phyloP scores from a whole-genome alignment of 2,329 filamentous ascomycete genomes.

The Penicillium sp. region DNA sequence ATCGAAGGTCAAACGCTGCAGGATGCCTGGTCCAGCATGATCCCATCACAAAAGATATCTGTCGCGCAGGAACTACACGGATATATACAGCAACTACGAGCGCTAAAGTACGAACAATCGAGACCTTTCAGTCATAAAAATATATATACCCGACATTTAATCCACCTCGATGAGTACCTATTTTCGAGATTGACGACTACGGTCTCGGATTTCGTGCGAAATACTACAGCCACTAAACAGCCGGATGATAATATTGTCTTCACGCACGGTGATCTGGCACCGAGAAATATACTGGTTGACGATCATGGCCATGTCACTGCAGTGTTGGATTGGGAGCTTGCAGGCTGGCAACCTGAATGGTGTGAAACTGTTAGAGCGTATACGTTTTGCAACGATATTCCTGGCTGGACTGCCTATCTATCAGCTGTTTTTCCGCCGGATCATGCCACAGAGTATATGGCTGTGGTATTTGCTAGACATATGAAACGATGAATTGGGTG shows the following conservation, averaged over 20 bases:
- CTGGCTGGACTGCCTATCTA: conserved; percentile 2
- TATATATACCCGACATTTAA: background rate
- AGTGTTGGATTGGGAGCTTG: conserved; percentile 11
- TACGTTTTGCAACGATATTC: background rate
- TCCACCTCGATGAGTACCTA: background rate
- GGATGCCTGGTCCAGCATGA: conserved; percentile 11
- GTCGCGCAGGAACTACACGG: conserved; percentile 12
- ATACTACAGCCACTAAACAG: background rate
- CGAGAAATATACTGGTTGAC: conserved; percentile 12
- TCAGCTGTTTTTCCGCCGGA: conserved; percentile 1
- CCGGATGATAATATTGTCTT: background rate
- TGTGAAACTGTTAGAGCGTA: conserved; percentile 4
- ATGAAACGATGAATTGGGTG: background rate
- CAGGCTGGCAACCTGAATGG: conserved; percentile 8
- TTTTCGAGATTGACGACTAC: background rate
- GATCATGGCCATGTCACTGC: conserved; percentile 2
- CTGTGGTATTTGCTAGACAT: background rate
- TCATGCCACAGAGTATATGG: conserved; percentile 3
- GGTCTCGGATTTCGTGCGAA: background rate
- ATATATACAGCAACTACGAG: conserved; percentile 1
- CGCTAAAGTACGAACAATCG: background rate
- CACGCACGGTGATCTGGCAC: conserved; percentile 10
- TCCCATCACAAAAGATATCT: conserved; percentile 4
- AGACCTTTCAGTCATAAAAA: background rate
- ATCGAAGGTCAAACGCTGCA: conserved; percentile 5